Evolutionary conservation across 139 green algal species (phyloP), one percentile per base, ranked within the genome.

Genomic region (Picochlorum sp.): DNA sequence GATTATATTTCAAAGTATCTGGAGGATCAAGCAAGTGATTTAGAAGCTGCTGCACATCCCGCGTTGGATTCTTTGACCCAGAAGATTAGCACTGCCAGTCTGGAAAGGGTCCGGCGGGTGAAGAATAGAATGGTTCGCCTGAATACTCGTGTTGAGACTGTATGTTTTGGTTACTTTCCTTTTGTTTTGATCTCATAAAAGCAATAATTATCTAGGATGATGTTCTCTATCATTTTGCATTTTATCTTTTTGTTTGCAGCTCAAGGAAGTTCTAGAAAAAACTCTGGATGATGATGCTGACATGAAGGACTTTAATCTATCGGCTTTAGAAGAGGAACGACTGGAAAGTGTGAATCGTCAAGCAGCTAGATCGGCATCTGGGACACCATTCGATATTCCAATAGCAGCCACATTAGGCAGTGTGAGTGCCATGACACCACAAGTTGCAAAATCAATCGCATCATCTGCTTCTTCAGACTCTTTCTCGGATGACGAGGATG

Each of bases 71-170:
- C 68, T 4, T 68, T 96, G 26, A 90, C 83, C 7, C 67, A 67
- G 3, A 79, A 84, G 64, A 79, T 96, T 25, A 89, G 70, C 36
- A 84, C 76, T 0, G 52, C 74, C 28, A 87, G 89, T 59, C 64
- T 97, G 68, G 88, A 97, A 70, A 61, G 76, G 2, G 88, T 97
- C 51, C 67, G 89, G 6, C 69, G 72, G 33, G 75, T 94, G 41
- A 96, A 96, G 77, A 87, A 59, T 33, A 49, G 59, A 20, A 54
- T 70, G 44, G 60, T 64, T 47, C 41, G 70, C 7, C 9, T 77
- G 36, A 74, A 57, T 35, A 77, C 64, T 5, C 33, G 45, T 16
- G 58, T 65, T 14, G 69, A 77, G 43, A 73, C 64, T 24, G 39
- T 47, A n/a, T n/a, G 39, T 47, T 47, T 24, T n/a, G n/a, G n/a